Percentiles rank a stretch among this genome's conserved stretches.
phyloP scores from a whole-genome alignment of 140 eudicot species.

The Ambrosia hybrid region DNA sequence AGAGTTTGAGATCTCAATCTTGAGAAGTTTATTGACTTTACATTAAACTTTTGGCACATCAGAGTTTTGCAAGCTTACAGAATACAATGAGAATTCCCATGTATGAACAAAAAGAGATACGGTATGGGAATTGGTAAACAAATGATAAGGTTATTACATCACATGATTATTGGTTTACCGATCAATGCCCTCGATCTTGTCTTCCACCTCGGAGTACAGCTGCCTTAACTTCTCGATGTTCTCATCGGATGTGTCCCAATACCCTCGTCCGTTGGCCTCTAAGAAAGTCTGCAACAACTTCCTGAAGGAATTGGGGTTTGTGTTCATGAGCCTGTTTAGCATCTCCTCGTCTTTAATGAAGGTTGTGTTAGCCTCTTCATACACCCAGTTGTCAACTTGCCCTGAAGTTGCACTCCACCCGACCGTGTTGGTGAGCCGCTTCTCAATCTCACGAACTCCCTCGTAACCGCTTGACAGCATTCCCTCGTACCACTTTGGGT shows the following conservation, averaged over 20 bases:
- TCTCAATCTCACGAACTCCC: slow-evolving; percentile 98
- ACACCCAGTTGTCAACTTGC: slow-evolving; percentile 97
- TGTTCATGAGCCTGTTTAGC: slow-evolving; percentile 91
- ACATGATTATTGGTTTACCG: slow-evolving; percentile 40
- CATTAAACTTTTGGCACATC: slow-evolving; percentile 23
- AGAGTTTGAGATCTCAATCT: not conserved
- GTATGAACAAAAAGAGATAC: slow-evolving; percentile 26
- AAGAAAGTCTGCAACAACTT: slow-evolving; percentile 91
- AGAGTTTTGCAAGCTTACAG: slow-evolving; percentile 26
- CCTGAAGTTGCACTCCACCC: slow-evolving; percentile 99
- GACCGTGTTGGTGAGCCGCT: slow-evolving; percentile 89
- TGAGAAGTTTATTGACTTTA: slow-evolving; percentile 24
- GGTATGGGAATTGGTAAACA: slow-evolving; percentile 33
- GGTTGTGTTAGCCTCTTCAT: slow-evolving; percentile 94
- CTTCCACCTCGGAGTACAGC: slow-evolving; percentile 94
- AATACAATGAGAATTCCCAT: slow-evolving; percentile 29
- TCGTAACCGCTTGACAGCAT: slow-evolving; percentile 95
- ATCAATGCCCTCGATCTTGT: slow-evolving; percentile 95
- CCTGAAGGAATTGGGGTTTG: slow-evolving; percentile 91
- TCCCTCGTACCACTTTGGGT: slow-evolving; percentile 99
- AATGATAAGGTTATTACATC: slow-evolving; percentile 29
- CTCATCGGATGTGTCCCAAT: slow-evolving; percentile 93
- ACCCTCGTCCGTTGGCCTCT: slow-evolving; percentile 98
- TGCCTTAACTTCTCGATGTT: slow-evolving; percentile 81
- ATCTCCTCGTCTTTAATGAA: slow-evolving; percentile 88